These are phyloP conservation scores for Colletotrichum sidae DNA, from an alignment of 2,329 filamentous ascomycete species.

Conservation along the genomic window DNA sequence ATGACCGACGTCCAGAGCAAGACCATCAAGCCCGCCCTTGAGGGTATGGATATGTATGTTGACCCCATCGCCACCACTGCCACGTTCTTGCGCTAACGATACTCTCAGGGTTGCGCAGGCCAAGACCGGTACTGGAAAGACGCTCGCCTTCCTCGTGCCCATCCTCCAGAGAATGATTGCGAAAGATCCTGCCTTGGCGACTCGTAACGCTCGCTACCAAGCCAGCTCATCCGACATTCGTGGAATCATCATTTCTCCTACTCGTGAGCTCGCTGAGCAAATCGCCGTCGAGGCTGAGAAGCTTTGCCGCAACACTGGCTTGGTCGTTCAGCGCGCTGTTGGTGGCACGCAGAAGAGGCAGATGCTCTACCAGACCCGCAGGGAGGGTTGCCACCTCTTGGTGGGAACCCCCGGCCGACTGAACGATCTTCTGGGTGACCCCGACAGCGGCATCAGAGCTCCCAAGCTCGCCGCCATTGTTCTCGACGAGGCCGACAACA, in stretches of 20 bases:
- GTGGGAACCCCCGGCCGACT: slow-evolving; percentile 92
- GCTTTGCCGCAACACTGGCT: slow-evolving; percentile 72
- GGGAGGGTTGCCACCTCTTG: slow-evolving; percentile 86
- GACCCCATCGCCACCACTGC: slow-evolving; percentile 11
- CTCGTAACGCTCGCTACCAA: slow-evolving; percentile 48
- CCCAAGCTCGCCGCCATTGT: slow-evolving; percentile 91
- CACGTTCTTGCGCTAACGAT: slow-evolving; percentile 38
- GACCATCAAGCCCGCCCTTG: slow-evolving; percentile 84
- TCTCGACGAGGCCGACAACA: slow-evolving; percentile 96
- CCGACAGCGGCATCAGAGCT: slow-evolving; percentile 71
- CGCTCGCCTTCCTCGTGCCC: slow-evolving; percentile 90
- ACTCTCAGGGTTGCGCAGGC: slow-evolving; percentile 83
- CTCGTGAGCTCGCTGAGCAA: slow-evolving; percentile 83
- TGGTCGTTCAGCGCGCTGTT: slow-evolving; percentile 82
- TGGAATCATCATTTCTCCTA: slow-evolving; percentile 81
- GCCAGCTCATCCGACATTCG: slow-evolving; percentile 70
- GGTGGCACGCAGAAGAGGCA: slow-evolving; percentile 84
- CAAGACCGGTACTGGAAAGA: slow-evolving; percentile 97
- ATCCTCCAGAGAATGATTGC: slow-evolving; percentile 82
- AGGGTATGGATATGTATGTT: slow-evolving; percentile 82
- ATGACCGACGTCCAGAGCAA: slow-evolving; percentile 95
- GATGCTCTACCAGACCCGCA: slow-evolving; percentile 76
- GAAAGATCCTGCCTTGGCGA: slow-evolving; percentile 70
- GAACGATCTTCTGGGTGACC: slow-evolving; percentile 81
- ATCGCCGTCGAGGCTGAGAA: slow-evolving; percentile 83